Evolutionary conservation across 129 eudicot species (phyloP).

Genomic region (Flaveria sonorensis): DNA sequence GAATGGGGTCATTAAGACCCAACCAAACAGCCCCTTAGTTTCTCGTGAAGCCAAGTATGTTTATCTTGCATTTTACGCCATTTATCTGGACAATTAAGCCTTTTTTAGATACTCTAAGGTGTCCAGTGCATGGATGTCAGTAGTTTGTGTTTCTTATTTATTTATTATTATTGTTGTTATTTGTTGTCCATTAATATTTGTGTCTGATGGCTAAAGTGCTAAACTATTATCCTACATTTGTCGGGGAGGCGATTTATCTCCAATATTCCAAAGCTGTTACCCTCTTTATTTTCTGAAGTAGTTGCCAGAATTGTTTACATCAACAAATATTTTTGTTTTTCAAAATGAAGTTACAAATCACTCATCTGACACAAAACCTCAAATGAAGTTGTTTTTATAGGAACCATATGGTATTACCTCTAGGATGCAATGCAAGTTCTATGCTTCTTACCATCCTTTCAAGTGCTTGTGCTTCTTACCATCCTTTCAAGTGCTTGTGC

Average conservation of each 20-base stretch:
- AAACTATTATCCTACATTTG: neutral
- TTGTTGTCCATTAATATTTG: neutral
- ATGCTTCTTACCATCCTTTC: constrained; percentile 3
- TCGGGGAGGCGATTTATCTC: neutral
- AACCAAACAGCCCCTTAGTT: too few relatives aligned
- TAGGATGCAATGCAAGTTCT: constrained; percentile 5
- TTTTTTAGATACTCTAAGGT: neutral
- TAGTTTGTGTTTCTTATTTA: neutral
- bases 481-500: constrained; percentile 8
- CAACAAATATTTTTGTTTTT: neutral
- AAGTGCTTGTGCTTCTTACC: constrained; percentile 9
- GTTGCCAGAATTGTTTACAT: neutral
- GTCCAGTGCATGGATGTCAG: neutral
- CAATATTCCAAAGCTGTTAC: neutral
- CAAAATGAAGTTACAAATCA: constrained; percentile 2
- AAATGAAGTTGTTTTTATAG: neutral
- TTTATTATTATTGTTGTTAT: neutral
- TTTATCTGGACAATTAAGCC: neutral
- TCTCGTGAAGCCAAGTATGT: constrained; percentile 81
- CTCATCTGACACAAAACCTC: constrained; percentile 8
- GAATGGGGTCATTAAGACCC: too few relatives aligned
- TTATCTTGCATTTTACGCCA: constrained; percentile 16
- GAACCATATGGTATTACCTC: constrained; percentile 8
- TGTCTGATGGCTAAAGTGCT: constrained; percentile 6
- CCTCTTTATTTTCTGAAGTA: constrained; percentile 11